Base-by-base conservation (phyloP, 192 early-diverging fungal species). In the Powellomyces hirtus region DNA sequence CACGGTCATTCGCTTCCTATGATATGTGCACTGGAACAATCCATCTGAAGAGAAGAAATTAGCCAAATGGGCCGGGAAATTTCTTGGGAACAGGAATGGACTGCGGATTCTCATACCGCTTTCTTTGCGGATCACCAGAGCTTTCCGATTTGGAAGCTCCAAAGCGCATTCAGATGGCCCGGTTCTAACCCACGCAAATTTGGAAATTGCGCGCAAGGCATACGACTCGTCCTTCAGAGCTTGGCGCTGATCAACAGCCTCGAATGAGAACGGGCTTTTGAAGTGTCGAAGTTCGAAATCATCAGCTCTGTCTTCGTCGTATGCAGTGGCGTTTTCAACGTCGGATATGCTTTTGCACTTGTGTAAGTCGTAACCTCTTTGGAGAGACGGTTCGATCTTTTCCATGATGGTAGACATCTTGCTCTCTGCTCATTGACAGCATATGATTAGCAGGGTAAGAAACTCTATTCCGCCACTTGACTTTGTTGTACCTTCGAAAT, bases 401-500 rank as follows among this genome's bases (percentile, higher is more conserved):
- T 33, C 2, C 37, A 35, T 27, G 58, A 26, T 0, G 44, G 11
- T 42, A 11, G 10, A n/a, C 45, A 30, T 29, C 16, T 3, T 1
- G 27, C 16, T 11, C 38, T 36, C 6, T 16, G 0, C 14, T 55
- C 64, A 31, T 27, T 45, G 64, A 14, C 64, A 35, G 20, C 60
- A 18, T 22, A 4, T 24, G 38, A 7, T 30, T 45, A 20, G 53
- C 29, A 36, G 16, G 2, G 16, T 1, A 13, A 2, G 27, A 20
- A 18, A n/a, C 0, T 26, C 44, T 30, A n/a, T 22, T 57, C 63
- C 35, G 45, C 50, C 26, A 27, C 44, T 16, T 55, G 0, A 35
- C 0, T 26, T 16, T 11, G n/a, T 26, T 55, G 51, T 74, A 77
- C 86, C 75, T 2, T 83, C 70, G 31, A 88, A 53, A 30, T 80